Evolutionary conservation across 2,329 filamentous ascomycete species (phyloP), one percentile per base, ranked within the genome.

Genomic region (Bipolaris sorokiniana): DNA sequence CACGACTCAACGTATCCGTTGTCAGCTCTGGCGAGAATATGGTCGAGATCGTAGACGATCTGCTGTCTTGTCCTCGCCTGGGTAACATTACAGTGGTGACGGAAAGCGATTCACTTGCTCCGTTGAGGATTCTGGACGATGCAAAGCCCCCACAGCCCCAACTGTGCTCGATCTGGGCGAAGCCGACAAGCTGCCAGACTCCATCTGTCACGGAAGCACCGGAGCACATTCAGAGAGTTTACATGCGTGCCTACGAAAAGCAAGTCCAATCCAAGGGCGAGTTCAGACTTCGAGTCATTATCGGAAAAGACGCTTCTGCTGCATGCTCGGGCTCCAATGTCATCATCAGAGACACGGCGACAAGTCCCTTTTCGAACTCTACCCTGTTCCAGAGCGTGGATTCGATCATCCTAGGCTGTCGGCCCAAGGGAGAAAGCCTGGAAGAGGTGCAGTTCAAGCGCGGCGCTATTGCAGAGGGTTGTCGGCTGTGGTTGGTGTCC

Each of bases 371-470:
- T 6, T 50, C 63, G 9, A 66, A 59, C 54, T 69, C 44, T 18
- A 59, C 59, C 9, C 51, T 75, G 18, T 69, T 75, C 54, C 63
- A 69, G 48, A 66, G 64, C 48, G 46, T 76, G 42, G 72, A 75
- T 46, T 45, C 67, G 31, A 69, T 76, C 16, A 70, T 71, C 20
- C 62, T 76, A 31, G 72, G 72, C 40, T 76, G 72, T 38, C 72
- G 70, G 52, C 68, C 71, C 51, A 73, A 72, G 51, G 70, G 73
- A 37, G 70, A 74, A 40, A 73, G 72, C 65, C 63, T 76, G 40
- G 67, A 76, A 50, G 73, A 76, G 58, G 70, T 76, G 51, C 72
- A 73, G 38, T 76, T 76, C 68, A 76, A 76, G 62, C 72, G 70
- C 16, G 69, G 68, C 13, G 64, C 64, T 9, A 72, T 74, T 37